Base-by-base conservation (phyloP, 2,329 filamentous ascomycete genomes). In the Epichloe coenophiala region DNA sequence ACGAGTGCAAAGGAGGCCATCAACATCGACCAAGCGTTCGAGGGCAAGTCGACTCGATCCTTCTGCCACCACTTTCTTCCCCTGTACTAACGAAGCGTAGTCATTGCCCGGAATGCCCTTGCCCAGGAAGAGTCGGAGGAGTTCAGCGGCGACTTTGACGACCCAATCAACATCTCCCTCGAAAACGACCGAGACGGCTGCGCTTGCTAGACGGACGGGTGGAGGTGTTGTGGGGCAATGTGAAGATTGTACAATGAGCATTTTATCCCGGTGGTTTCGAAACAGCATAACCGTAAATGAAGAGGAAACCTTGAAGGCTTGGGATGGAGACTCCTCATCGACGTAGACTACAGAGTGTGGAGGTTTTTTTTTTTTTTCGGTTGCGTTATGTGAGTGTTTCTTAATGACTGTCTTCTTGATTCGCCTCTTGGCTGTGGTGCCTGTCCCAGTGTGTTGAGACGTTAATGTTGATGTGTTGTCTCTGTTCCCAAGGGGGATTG, bases 1-100 rank as follows among this genome's bases (percentile, higher is more conserved):
- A 98, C 93, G 17, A 96, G 90, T 70, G 93, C 93, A 54, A 98
- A 98, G 75, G 93, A 98, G 69, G 93, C 91, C 54, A 86, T 96
- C 71, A 98, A 98, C 64, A 93, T 98, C 42, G 93, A 98, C 70
- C 89, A 81, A 63, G 78, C 78, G 27, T 81, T 81, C 59, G 83
- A 87, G 68, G 80, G 81, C 83, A 65, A 53, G 70, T 59, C 44
- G 6, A 7, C 9, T 19, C 45, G 5, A 21, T 11, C 4, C 21
- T 15, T 27, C 12, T 21, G 38, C 27, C 42, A 17, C 40, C 31
- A 21, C 12, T 12, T 33, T 4, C 45, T 13, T 9, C 13, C 15
- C 33, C 15, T 38, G 19, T 39, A 33, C 52, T 55, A 46, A 55
- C 27, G 23, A 35, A 19, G 7, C 17, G 2, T 48, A 95, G 93